Percentiles rank a stretch among this genome's conserved stretches.
These are phyloP conservation scores for Paraphoma chrysanthemicola DNA, from an alignment of 2,329 filamentous ascomycete genomes.

Conservation along the genomic window DNA sequence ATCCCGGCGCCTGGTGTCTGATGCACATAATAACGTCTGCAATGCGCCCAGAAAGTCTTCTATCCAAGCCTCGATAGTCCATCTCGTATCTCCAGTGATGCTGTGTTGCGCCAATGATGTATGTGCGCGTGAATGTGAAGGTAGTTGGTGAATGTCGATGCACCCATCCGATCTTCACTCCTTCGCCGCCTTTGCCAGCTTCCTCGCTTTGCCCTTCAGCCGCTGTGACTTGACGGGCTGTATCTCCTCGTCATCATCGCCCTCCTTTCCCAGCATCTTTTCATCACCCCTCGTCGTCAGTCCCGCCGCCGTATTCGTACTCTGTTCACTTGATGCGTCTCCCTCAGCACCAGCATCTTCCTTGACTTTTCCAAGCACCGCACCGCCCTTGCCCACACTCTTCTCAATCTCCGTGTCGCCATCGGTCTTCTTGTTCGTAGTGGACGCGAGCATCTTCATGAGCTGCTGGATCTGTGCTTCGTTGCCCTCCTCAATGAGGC, in stretches of 20 bases:
- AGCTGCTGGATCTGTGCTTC: not conserved
- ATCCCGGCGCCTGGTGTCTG: no score
- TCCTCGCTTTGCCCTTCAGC: not conserved
- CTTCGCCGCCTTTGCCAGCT: not conserved
- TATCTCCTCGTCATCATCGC: not conserved
- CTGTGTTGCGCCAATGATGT: no score
- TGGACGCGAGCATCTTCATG: not conserved
- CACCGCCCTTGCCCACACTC: not conserved
- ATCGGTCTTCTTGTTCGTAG: not conserved
- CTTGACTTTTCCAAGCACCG: not conserved
- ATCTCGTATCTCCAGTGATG: no score
- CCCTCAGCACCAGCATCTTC: not conserved
- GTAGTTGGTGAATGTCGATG: no score
- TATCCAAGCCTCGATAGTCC: no score
- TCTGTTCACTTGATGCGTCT: no score
- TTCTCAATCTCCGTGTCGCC: not conserved
- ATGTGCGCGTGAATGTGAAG: no score
- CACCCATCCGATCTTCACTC: not conserved
- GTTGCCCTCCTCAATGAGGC: not conserved
- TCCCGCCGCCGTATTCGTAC: no score
- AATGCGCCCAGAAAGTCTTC: no score
- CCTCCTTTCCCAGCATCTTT: no score
- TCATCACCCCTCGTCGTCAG: no score
- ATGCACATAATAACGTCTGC: no score
- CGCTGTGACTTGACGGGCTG: not conserved